Base-by-base conservation (phyloP, 164 flowering plant genomes). In the Dillenia suffruticosa region DNA sequence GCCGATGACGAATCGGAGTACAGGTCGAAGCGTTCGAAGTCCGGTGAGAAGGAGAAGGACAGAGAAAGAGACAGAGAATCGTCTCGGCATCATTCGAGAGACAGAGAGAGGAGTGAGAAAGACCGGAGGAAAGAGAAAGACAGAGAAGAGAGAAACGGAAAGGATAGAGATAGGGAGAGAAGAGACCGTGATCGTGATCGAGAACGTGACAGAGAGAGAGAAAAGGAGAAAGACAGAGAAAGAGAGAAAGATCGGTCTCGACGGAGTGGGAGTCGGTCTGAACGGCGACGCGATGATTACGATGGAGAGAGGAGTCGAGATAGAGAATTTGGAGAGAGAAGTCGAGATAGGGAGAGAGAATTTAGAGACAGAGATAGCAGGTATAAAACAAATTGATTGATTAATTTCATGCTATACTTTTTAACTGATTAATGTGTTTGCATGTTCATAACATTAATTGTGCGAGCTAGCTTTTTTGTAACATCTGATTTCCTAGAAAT, bases 211-310 rank as follows among this genome's bases (percentile, higher is more conserved):
- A 51, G 60, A 10, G 62, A 57, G 16, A 74, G 69, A 63, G 74
- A 64, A n/a, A 62, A 68, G 22, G 85, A 80, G 7, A 66, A 58
- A 50, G 86, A 82, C 13, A 62, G 57, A 63, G 96, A 84, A 46
- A 73, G 67, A 61, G 92, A 80, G 64, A 58, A 43, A 46, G 84
- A 74, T 16, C 68, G 77, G 26, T 81, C 83, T 13, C 88, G 77
- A 40, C 74, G 89, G 49, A 87, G 91, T 66, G 74, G 84, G 72
- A 88, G 93, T 65, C 84, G 24, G 44, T 79, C 89, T 32, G 92
- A 79, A 52, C 81, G 79, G 73, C 79, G 70, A 50, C 79, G 54
- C 17, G 75, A 75, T 69, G 84, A 71, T 16, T 74, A 62, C 24
- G 84, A 81, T 51, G 69, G 73, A 51, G 89, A 80, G 75, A 68